These are phyloP conservation scores for Cyclotella atomus DNA, from an alignment of 108 stramenopile genomes.

Conservation along the genomic window DNA sequence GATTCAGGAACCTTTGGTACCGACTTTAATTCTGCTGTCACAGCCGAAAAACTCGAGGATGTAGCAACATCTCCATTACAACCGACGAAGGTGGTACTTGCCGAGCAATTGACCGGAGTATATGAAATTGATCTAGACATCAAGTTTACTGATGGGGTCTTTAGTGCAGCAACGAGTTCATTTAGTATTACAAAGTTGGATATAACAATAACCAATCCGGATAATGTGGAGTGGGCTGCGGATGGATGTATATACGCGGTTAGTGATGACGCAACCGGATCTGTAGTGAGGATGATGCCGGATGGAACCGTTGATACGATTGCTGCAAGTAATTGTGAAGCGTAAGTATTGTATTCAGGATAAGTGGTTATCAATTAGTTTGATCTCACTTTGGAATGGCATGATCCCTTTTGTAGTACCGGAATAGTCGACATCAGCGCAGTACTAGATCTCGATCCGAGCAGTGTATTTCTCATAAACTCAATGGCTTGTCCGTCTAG, in stretches of 20 bases:
- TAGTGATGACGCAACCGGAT: constrained; percentile 23
- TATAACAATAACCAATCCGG: constrained; percentile 8
- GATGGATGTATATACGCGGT: constrained; percentile 28
- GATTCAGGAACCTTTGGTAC: constrained; percentile 13
- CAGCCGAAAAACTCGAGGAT: constrained; percentile 32
- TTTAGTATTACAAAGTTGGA: constrained; percentile 21
- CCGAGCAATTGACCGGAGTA: constrained; percentile 17
- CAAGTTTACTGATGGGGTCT: constrained; percentile 7
- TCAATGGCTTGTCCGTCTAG: constrained; percentile 1
- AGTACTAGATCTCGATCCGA: not conserved
- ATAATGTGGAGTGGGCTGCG: constrained; percentile 45
- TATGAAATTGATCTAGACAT: constrained; percentile 20
- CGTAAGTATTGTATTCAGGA: constrained; percentile 6
- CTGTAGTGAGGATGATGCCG: constrained; percentile 21
- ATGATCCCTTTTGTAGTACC: not conserved
- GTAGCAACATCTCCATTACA: constrained; percentile 31
- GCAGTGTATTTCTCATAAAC: constrained; percentile 4
- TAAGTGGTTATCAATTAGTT: not conserved
- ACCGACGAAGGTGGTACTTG: constrained; percentile 28
- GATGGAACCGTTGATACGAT: constrained; percentile 16
- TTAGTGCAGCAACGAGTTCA: not conserved
- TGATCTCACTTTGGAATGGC: not conserved
- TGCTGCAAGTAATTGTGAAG: constrained; percentile 9
- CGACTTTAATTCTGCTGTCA: not conserved
- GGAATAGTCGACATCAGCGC: constrained; percentile 9